Evolutionary conservation across 2,329 filamentous ascomycete species (phyloP).

Genomic region (Diatrype stigma): DNA sequence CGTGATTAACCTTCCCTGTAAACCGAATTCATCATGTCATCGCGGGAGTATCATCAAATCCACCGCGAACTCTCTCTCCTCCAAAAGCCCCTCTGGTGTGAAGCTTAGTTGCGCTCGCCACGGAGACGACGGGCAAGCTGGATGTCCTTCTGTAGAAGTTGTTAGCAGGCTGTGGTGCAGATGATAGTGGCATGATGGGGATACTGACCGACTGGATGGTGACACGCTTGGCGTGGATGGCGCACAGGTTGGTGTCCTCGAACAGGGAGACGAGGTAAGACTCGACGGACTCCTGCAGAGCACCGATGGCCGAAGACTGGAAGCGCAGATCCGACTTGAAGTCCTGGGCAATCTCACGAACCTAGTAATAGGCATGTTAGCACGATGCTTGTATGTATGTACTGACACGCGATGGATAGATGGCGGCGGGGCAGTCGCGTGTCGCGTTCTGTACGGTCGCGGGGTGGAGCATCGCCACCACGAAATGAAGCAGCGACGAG

Average conservation of each 20-base stretch:
- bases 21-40: conserved; percentile 36
- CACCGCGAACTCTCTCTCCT: conserved; percentile 25
- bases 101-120: conserved; percentile 78
- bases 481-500: not conserved
- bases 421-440: conserved; percentile 3
- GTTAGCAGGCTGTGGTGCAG: conserved; percentile 30
- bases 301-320: conserved; percentile 96
- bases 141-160: conserved; percentile 70
- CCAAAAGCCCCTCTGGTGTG: conserved; percentile 18
- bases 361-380: conserved; percentile 35
- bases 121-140: conserved; percentile 93
- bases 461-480: not conserved
- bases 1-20: conserved; percentile 37
- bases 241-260: conserved; percentile 97
- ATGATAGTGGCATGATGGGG: not conserved
- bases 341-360: conserved; percentile 94
- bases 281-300: conserved; percentile 97
- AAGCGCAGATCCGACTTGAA: conserved; percentile 95
- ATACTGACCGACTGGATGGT: conserved; percentile 74
- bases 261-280: conserved; percentile 98
- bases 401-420: too few relatives aligned
- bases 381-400: not conserved
- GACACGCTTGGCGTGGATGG: conserved; percentile 98
- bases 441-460: not conserved
- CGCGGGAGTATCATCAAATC: conserved; percentile 37